Evolutionary conservation across 306 rosid species (phyloP).

Genomic region (barrel medic (Medicago truncatula)): DNA sequence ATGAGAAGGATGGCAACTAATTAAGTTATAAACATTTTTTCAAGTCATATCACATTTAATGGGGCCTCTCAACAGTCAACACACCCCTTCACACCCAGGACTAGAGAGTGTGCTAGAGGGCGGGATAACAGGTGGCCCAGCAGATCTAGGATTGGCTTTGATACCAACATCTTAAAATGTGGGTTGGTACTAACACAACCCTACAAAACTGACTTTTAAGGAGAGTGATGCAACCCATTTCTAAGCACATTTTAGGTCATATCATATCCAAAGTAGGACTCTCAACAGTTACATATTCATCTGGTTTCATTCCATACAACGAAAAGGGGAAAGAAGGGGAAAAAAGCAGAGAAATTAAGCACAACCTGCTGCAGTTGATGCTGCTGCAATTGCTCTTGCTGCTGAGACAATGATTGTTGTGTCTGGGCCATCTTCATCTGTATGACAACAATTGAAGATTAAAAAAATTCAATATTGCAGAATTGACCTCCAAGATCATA

Average conservation of each 20-base stretch:
- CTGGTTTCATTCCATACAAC: slow-evolving; percentile 15
- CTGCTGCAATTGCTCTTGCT: slow-evolving; percentile 74
- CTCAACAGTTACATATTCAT: slow-evolving; percentile 14
- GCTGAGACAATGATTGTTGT: slow-evolving; percentile 83
- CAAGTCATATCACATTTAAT: too few relatives aligned
- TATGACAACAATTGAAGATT: slow-evolving; percentile 40
- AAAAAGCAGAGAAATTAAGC: slow-evolving; percentile 33
- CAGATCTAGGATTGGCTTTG: not conserved
- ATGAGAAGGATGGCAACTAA: too few relatives aligned
- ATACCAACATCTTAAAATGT: not conserved
- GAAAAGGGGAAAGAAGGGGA: not conserved
- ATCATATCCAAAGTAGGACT: not conserved
- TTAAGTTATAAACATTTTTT: too few relatives aligned
- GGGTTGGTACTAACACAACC: too few relatives aligned
- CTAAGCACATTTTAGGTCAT: not conserved
- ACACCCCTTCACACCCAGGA: not conserved
- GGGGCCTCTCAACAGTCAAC: not conserved
- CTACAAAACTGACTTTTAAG: not conserved
- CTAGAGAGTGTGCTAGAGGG: not conserved
- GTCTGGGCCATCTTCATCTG: slow-evolving; percentile 78
- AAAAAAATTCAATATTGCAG: slow-evolving; percentile 15
- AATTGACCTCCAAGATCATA: slow-evolving; percentile 27
- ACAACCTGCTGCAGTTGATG: slow-evolving; percentile 84
- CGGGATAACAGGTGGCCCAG: not conserved
- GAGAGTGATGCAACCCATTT: too few relatives aligned